Conservation (phyloP, 768 basidiomycete species). For the Suillus fuscotomentosus region DNA sequence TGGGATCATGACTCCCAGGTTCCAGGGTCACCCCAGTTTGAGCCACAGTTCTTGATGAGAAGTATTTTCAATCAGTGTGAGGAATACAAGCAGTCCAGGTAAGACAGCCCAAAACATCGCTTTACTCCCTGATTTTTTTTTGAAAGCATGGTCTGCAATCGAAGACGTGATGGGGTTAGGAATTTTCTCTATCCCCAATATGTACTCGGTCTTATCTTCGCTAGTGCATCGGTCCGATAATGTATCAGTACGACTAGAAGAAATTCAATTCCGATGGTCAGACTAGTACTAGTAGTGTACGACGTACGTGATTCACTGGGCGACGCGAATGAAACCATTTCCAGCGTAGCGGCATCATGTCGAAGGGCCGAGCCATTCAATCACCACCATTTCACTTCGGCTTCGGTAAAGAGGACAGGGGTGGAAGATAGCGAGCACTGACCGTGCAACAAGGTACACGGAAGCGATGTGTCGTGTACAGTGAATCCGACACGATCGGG, state of each 20-base stretch:
- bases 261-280: too few species aligned
- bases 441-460: background rate
- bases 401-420: background rate
- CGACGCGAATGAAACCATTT: too few species aligned
- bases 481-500: too few species aligned
- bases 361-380: too few species aligned
- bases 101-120: background rate
- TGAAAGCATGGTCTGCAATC: background rate
- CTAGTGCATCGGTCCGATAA: background rate
- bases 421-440: background rate
- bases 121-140: background rate
- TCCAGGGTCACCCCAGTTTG: background rate
- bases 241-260: background rate
- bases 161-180: background rate
- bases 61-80: background rate
- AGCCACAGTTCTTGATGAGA: background rate
- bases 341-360: too few species aligned
- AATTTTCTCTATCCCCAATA: background rate
- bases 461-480: too few species aligned
- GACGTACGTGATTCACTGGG: too few species aligned
- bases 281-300: too few species aligned
- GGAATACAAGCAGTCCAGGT: background rate
- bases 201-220: background rate
- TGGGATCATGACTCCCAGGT: background rate
- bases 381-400: background rate